A percentile compares a stretch with the other conserved stretches of the same genome.
Conservation (phyloP, 352 stramenopile species). For the Phytophthora tentaculata region DNA sequence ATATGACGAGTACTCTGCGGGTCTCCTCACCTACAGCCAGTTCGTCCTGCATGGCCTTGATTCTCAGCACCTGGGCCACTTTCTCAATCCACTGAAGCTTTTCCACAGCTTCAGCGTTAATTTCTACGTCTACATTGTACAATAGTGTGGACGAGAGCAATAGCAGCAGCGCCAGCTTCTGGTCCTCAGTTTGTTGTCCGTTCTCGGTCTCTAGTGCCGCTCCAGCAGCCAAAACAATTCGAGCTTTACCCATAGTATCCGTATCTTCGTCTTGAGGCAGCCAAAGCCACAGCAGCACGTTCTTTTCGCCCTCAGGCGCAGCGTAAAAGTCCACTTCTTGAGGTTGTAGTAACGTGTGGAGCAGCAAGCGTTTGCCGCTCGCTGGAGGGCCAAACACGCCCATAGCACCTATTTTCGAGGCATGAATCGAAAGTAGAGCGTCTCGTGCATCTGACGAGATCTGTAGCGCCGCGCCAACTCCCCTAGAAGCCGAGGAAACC, state of each 20-base stretch:
- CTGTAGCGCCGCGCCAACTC: neutral
- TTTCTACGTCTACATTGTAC: slow-evolving; percentile 67
- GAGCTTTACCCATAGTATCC: slow-evolving; percentile 8
- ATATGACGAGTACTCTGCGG: neutral
- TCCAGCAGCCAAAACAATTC: slow-evolving; percentile 37
- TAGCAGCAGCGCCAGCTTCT: slow-evolving; percentile 49
- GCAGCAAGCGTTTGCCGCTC: slow-evolving; percentile 55
- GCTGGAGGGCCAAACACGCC: slow-evolving; percentile 47
- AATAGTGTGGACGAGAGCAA: slow-evolving; percentile 65
- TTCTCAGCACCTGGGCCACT: slow-evolving; percentile 44
- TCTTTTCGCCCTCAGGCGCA: neutral
- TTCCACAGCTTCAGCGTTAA: slow-evolving; percentile 50
- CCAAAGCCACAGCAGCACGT: slow-evolving; percentile 65
- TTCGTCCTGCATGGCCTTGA: slow-evolving; percentile 69
- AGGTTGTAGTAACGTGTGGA: slow-evolving; percentile 49
- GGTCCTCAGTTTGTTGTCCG: slow-evolving; percentile 21
- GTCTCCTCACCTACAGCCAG: slow-evolving; percentile 47
- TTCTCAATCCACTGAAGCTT: slow-evolving; percentile 56
- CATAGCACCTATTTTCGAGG: slow-evolving; percentile 43
- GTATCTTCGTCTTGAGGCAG: neutral
- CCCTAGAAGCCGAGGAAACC: slow-evolving; percentile 18
- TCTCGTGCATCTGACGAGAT: slow-evolving; percentile 30
- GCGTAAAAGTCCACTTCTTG: slow-evolving; percentile 31
- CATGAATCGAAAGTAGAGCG: slow-evolving; percentile 31
- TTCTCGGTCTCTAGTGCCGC: slow-evolving; percentile 8